phyloP scores from a whole-genome alignment of 2,329 filamentous ascomycete species.

The Calonectria henricotiae region DNA sequence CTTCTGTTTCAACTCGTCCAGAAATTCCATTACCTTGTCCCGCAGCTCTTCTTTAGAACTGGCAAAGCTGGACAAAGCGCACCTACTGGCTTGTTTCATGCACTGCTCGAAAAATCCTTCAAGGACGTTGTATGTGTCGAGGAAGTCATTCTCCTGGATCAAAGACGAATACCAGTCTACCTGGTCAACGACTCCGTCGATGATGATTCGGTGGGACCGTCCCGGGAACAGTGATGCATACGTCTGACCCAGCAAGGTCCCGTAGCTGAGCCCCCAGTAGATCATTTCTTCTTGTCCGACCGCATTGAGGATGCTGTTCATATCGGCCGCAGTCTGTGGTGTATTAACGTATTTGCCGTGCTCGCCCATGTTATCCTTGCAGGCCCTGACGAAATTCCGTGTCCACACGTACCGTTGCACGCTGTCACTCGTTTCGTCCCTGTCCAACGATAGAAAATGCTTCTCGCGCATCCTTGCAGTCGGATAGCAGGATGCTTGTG shows the following conservation, averaged over 20 bases:
- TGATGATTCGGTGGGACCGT: constrained; percentile 55
- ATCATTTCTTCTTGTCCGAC: constrained; percentile 55
- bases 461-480: constrained; percentile 54
- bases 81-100: constrained; percentile 63
- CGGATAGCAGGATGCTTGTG: constrained; percentile 60
- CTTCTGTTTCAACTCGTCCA: constrained; percentile 57
- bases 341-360: constrained; percentile 66
- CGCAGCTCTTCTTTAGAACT: constrained; percentile 57
- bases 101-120: constrained; percentile 58
- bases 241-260: constrained; percentile 60
- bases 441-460: constrained; percentile 47
- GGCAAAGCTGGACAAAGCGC: constrained; percentile 60
- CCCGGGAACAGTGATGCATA: constrained; percentile 61
- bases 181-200: constrained; percentile 58
- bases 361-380: constrained; percentile 64
- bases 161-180: constrained; percentile 56
- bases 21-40: constrained; percentile 54
- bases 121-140: constrained; percentile 54
- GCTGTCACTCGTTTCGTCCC: constrained; percentile 56
- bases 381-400: constrained; percentile 61
- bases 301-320: constrained; percentile 66
- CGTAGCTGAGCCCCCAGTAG: constrained; percentile 65
- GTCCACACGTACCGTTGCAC: constrained; percentile 62
- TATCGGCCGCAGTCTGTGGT: constrained; percentile 67
- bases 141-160: constrained; percentile 52